Evolutionary conservation across 345 rosid genomes (phyloP).

Genomic region (Chamaenerion angustifolium): DNA sequence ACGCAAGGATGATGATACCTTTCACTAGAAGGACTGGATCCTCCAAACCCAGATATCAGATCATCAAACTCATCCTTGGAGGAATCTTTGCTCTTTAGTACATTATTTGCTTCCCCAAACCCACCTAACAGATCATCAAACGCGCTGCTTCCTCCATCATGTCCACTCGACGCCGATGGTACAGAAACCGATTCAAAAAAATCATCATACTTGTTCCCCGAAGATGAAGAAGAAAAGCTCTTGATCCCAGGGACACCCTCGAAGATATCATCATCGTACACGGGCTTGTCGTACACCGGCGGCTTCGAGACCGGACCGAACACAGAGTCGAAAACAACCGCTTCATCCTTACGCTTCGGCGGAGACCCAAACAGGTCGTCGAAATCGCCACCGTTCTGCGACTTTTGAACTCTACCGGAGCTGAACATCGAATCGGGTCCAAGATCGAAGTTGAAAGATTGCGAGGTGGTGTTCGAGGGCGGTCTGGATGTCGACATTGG

Average conservation of each 20-base stretch:
- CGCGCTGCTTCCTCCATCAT: conserved; percentile 2
- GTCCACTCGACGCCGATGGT: conserved; percentile 5
- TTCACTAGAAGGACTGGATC: conserved; percentile 16
- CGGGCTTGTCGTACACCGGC: conserved; percentile 32
- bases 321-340: conserved; percentile 19
- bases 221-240: conserved; percentile 13
- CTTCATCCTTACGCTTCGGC: conserved; percentile 8
- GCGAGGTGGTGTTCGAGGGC: background rate
- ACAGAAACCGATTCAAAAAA: conserved; percentile 14
- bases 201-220: conserved; percentile 16
- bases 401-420: conserved; percentile 7
- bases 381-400: conserved; percentile 4
- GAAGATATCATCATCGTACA: conserved; percentile 36
- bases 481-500: conserved; percentile 26
- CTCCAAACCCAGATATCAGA: conserved; percentile 35
- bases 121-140: conserved; percentile 30
- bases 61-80: conserved; percentile 22
- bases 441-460: conserved; percentile 9
- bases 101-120: conserved; percentile 18
- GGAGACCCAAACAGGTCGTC: conserved; percentile 20
- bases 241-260: conserved; percentile 31
- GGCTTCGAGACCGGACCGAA: conserved; percentile 17
- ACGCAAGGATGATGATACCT: background rate
- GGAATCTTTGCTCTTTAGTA: conserved; percentile 12
- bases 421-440: conserved; percentile 19